These are phyloP conservation scores for Penicillium verhagenii DNA, from an alignment of 495 filamentous ascomycete genomes.

Conservation along the genomic window DNA sequence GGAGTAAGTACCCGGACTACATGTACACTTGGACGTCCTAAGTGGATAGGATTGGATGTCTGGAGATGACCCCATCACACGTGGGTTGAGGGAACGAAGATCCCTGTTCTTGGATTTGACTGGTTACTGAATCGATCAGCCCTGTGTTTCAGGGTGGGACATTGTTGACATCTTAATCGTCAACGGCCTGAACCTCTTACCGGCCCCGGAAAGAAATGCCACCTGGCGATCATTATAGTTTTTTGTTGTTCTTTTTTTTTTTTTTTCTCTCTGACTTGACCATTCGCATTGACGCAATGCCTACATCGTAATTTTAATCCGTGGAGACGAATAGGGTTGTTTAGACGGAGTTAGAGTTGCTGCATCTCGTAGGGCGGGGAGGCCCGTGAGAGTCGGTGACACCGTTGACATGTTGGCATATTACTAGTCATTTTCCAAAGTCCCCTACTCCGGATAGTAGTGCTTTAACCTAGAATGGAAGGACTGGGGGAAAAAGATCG, in stretches of 20 bases:
- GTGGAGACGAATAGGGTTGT: not conserved
- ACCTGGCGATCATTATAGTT: not conserved
- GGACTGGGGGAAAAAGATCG: too few relatives aligned
- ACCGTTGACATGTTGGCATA: too few relatives aligned
- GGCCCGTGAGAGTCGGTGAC: not conserved
- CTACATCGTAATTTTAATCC: too few relatives aligned
- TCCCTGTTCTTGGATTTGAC: conserved; percentile 8
- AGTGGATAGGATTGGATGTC: conserved; percentile 5
- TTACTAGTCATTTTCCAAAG: too few relatives aligned
- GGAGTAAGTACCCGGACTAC: too few relatives aligned
- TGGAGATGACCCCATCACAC: conserved; percentile 9
- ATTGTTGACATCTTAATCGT: not conserved
- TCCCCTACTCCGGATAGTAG: too few relatives aligned
- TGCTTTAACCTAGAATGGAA: too few relatives aligned
- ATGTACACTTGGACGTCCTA: too few relatives aligned
- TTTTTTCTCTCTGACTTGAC: not conserved
- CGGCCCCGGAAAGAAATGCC: not conserved
- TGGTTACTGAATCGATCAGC: conserved; percentile 9
- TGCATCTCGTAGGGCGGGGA: not conserved
- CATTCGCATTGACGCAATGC: not conserved
- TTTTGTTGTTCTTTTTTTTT: not conserved
- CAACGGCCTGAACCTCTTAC: not conserved
- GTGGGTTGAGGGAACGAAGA: not conserved
- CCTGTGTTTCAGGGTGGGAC: conserved; percentile 9
- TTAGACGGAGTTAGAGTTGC: not conserved